These are phyloP conservation scores for Beauveria brongniartii DNA, from an alignment of 2,329 filamentous ascomycete species.

Conservation along the genomic window DNA sequence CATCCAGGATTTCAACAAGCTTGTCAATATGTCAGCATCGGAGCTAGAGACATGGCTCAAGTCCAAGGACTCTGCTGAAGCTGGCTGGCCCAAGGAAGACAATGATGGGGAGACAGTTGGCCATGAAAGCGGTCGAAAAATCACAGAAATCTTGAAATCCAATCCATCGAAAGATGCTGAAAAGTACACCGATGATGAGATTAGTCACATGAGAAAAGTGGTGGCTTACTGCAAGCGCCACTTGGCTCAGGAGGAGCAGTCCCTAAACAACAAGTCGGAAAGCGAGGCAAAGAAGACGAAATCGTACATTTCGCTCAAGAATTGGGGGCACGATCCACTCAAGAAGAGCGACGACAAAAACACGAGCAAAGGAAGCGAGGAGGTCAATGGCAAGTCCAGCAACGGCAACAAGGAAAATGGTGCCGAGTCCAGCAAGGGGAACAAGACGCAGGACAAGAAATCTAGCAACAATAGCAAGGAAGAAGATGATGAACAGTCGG, in stretches of 20 bases:
- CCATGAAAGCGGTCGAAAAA: constrained; percentile 55
- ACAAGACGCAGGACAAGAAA: background rate
- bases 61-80: constrained; percentile 45
- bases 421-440: background rate
- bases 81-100: constrained; percentile 53
- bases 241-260: constrained; percentile 54
- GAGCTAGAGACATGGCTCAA: constrained; percentile 57
- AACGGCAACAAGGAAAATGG: background rate
- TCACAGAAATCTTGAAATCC: constrained; percentile 53
- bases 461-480: background rate
- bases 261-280: constrained; percentile 43
- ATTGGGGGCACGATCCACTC: constrained; percentile 50
- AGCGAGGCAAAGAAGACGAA: constrained; percentile 40
- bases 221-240: constrained; percentile 60
- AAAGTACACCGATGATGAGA: constrained; percentile 46
- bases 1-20: constrained; percentile 52
- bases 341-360: constrained; percentile 27
- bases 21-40: constrained; percentile 56
- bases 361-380: background rate
- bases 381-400: background rate
- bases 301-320: constrained; percentile 53
- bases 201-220: constrained; percentile 55
- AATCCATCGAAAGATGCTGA: constrained; percentile 50
- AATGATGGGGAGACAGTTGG: constrained; percentile 53
- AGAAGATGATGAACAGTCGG: constrained; percentile 5